Evolutionary conservation across 2,329 filamentous ascomycete species (phyloP), one percentile per base, ranked within the genome.

Genomic region (Diaporthe eres): DNA sequence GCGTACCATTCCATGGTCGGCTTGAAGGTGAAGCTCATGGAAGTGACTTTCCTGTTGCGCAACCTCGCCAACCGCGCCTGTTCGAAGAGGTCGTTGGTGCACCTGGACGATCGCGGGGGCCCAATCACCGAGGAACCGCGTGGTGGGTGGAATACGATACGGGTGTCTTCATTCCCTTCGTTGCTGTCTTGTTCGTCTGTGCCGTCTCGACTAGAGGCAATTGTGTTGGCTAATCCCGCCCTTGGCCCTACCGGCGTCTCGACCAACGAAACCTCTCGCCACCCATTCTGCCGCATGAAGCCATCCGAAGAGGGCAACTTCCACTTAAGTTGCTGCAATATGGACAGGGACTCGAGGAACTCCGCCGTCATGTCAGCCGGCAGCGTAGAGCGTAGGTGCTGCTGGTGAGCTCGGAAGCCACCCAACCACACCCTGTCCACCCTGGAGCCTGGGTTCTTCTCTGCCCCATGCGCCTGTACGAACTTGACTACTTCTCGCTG

Each of bases 1-100:
- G 78, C 78, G 77, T 91, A 92, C 90, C 90, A 92, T 6, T 86
- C 81, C 76, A 83, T 76, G 2, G 90, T 91, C 12, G 88, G 85
- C 57, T 79, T 80, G 78, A 88, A 91, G 22, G 79, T 79, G 78
- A 86, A 90, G 37, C 65, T 13, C 79, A 88, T 85, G 2, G 60
- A 73, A 7, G 63, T 75, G 25, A 79, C 79, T 4, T 74, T 57
- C 8, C 76, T 68, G 25, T 81, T 75, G 73, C 19, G 80, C 77
- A 49, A 77, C 74, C 68, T 80, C 60, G 76, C 76, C 10, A 79
- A 71, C 9, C 78, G 78, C 6, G 85, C 85, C 53, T 81, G 79
- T 51, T 87, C 84, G 76, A 86, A 86, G 28, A 91, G 82, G 6
- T 80, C 77, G 75, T 91, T 91, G 39, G 78, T 78, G 78, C 86